A percentile compares a stretch with the other conserved stretches of the same genome.
These are phyloP conservation scores for Moesziomyces antarcticus DNA, from an alignment of 1,284 basidiomycete genomes.

Conservation along the genomic window DNA sequence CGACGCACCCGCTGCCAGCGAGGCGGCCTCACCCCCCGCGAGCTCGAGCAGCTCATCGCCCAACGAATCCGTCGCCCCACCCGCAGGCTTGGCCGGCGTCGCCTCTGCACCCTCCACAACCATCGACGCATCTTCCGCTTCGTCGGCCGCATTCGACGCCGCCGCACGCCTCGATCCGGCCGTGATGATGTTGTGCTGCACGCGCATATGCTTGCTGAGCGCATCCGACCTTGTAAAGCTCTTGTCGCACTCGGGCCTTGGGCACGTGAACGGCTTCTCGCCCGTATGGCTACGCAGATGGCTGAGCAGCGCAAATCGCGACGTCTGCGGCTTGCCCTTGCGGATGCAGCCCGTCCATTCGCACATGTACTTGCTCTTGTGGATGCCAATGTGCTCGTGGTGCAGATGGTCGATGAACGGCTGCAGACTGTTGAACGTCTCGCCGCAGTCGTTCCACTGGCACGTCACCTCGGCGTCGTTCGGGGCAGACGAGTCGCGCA, in stretches of 20 bases:
- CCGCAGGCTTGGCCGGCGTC: conserved; percentile 11
- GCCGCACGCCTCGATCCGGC: conserved; percentile 43
- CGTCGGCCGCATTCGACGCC: conserved; percentile 13
- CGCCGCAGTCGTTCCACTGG: conserved; percentile 81
- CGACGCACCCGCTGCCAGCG: conserved; percentile 4
- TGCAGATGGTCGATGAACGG: conserved; percentile 83
- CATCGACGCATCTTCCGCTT: conserved; percentile 33
- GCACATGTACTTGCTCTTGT: conserved; percentile 86
- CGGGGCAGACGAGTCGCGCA: conserved; percentile 14
- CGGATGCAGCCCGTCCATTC: conserved; percentile 86
- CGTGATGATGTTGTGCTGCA: conserved; percentile 75
- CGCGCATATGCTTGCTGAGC: conserved; percentile 87
- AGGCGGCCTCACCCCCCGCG: conserved; percentile 39
- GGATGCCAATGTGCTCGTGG: conserved; percentile 79
- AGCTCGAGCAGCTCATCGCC: conserved; percentile 56
- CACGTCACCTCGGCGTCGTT: conserved; percentile 69
- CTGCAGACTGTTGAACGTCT: conserved; percentile 76
- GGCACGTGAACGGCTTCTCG: conserved; percentile 89
- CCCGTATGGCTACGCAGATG: conserved; percentile 85
- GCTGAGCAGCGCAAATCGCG: conserved; percentile 84
- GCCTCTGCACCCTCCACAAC: conserved; percentile 16
- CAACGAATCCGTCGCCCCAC: conserved; percentile 24
- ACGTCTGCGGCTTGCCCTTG: conserved; percentile 82
- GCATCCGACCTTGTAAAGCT: conserved; percentile 91
- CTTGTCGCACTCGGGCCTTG: conserved; percentile 89